A percentile compares a stretch with the other conserved stretches of the same genome.
Evolutionary conservation across 441 rosid genomes (phyloP).

Genomic region (Croton setiger): DNA sequence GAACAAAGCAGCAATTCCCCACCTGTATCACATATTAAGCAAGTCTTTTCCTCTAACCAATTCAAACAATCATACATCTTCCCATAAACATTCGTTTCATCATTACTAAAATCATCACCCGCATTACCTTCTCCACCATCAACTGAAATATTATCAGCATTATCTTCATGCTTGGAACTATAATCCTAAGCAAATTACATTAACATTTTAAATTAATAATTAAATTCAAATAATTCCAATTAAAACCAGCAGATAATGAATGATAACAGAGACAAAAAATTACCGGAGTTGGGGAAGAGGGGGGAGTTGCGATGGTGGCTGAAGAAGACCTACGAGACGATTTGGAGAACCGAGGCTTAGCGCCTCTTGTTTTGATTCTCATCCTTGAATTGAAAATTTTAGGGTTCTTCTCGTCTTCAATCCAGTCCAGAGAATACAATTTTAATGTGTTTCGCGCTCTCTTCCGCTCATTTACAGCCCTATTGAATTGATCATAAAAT

Average conservation of each 20-base stretch:
- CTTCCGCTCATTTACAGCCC: too few relatives aligned
- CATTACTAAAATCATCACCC: not conserved
- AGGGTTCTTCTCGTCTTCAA: not conserved
- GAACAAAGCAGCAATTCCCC: slow-evolving; percentile 7
- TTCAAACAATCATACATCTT: not conserved
- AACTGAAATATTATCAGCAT: not conserved
- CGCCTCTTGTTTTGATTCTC: slow-evolving; percentile 14
- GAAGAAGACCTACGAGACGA: not conserved
- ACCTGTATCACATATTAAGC: slow-evolving; percentile 1
- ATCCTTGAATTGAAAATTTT: not conserved
- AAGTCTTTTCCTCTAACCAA: not conserved
- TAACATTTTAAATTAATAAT: not conserved
- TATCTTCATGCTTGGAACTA: not conserved
- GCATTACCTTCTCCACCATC: not conserved
- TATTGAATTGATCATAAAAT: too few relatives aligned
- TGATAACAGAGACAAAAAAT: not conserved
- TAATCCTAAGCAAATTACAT: not conserved
- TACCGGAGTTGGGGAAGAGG: slow-evolving; percentile 8
- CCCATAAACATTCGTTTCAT: not conserved
- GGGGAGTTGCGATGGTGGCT: slow-evolving; percentile 1
- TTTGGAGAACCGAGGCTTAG: not conserved
- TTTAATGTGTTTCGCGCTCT: too few relatives aligned
- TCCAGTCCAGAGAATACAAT: too few relatives aligned
- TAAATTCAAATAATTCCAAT: not conserved
- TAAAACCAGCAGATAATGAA: not conserved